These are phyloP conservation scores for Phyllachora maydis DNA, from an alignment of 2,329 filamentous ascomycete genomes.

Conservation along the genomic window DNA sequence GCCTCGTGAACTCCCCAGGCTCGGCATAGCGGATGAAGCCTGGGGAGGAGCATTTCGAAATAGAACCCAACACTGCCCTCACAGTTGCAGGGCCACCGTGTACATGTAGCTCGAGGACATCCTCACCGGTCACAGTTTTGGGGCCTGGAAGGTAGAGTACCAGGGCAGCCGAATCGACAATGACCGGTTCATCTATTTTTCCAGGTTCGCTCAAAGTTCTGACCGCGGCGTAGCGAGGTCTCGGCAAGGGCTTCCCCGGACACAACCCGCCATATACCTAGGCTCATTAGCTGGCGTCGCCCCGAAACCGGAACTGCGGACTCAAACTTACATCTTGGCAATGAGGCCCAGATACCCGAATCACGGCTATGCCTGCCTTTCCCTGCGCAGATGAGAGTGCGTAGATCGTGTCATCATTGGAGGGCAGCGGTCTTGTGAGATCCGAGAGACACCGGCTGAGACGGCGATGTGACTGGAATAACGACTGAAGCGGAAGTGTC, in stretches of 20 bases:
- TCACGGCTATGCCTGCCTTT: conserved; percentile 73
- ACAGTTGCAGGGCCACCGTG: conserved; percentile 83
- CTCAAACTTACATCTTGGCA: conserved; percentile 45
- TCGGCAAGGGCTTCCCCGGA: conserved; percentile 20
- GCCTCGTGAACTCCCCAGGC: conserved; percentile 83
- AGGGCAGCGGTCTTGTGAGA: too few species aligned
- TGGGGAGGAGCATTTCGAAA: conserved; percentile 28
- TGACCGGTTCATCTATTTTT: conserved; percentile 14
- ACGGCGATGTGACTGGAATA: too few species aligned
- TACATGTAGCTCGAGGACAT: conserved; percentile 82
- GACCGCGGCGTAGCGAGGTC: conserved; percentile 42
- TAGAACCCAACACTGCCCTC: conserved; percentile 63
- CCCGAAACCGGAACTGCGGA: too few species aligned
- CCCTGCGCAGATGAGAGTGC: conserved; percentile 76
- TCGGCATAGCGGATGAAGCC: conserved; percentile 62
- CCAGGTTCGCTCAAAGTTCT: conserved; percentile 47
- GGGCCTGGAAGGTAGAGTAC: conserved; percentile 69
- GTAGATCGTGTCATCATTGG: conserved; percentile 64
- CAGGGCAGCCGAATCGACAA: conserved; percentile 61
- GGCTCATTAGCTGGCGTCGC: too few species aligned
- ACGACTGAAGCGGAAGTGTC: too few species aligned
- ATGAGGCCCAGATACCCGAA: conserved; percentile 66
- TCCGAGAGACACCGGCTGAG: too few species aligned
- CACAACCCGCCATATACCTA: conserved; percentile 31
- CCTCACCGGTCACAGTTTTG: conserved; percentile 75